phyloP scores from a whole-genome alignment of 2,329 filamentous ascomycete species.

The Penicillium sp. region DNA sequence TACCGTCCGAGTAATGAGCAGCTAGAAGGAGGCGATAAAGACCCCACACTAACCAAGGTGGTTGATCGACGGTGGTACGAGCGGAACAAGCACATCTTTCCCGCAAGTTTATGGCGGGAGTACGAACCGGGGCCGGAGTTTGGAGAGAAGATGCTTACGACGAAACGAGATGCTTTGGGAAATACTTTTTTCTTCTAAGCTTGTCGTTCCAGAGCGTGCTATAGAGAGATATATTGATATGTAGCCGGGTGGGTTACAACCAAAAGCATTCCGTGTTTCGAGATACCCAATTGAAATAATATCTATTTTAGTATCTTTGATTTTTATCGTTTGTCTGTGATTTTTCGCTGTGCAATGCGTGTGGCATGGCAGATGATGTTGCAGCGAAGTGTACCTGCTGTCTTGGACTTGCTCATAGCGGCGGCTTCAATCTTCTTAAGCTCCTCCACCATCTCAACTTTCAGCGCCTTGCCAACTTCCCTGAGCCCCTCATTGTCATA shows the following conservation, averaged over 20 bases:
- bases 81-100: conserved; percentile 97
- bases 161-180: conserved; percentile 82
- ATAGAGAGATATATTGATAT: conserved; percentile 2
- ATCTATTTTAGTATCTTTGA: background rate
- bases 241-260: conserved; percentile 14
- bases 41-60: conserved; percentile 85
- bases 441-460: conserved; percentile 7
- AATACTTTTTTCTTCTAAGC: conserved; percentile 85
- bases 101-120: conserved; percentile 92
- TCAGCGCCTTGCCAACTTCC: background rate
- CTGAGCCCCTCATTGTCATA: background rate
- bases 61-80: conserved; percentile 98
- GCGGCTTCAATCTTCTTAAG: background rate
- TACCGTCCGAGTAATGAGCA: conserved; percentile 57
- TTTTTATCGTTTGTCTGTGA: background rate
- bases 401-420: background rate
- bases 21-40: conserved; percentile 77
- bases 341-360: background rate
- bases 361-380: conserved; percentile 1
- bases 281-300: conserved; percentile 22
- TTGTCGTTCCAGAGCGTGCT: conserved; percentile 16
- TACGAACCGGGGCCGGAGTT: conserved; percentile 89
- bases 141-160: conserved; percentile 64
- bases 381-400: background rate
- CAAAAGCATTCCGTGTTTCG: conserved; percentile 21